Evolutionary conservation across 1,284 basidiomycete genomes (phyloP).

Genomic region (Fomitopsis palustris): DNA sequence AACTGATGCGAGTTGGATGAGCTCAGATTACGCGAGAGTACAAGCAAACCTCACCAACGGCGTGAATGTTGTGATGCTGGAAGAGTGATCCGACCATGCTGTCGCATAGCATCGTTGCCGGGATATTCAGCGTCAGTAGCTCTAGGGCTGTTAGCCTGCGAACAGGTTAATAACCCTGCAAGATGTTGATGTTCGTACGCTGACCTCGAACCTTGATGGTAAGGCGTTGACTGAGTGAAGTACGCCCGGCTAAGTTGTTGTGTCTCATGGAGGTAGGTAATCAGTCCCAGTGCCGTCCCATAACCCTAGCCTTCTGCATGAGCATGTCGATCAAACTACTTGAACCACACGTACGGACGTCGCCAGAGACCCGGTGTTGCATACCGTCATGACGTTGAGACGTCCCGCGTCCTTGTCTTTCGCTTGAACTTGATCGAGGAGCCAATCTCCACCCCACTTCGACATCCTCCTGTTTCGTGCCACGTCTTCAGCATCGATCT

Average conservation of each 20-base stretch:
- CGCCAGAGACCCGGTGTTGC: conserved; percentile 91
- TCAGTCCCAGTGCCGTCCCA: conserved; percentile 90
- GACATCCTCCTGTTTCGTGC: conserved; percentile 82
- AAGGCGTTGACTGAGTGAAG: conserved; percentile 90
- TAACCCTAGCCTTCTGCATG: conserved; percentile 60
- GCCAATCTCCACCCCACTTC: conserved; percentile 81
- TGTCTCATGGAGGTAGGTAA: conserved; percentile 81
- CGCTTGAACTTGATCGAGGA: conserved; percentile 52
- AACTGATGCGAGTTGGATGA: conserved; percentile 32
- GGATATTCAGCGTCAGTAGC: conserved; percentile 76
- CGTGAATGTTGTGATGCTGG: conserved; percentile 83
- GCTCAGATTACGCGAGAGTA: neutral
- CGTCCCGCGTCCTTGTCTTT: conserved; percentile 44
- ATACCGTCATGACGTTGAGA: conserved; percentile 88
- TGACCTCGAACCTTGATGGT: conserved; percentile 85
- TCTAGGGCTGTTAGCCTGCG: conserved; percentile 84
- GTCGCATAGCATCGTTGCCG: conserved; percentile 92
- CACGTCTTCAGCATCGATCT: conserved; percentile 81
- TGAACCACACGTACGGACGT: conserved; percentile 66
- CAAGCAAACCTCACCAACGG: conserved; percentile 58
- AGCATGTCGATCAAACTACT: neutral
- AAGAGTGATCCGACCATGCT: conserved; percentile 93
- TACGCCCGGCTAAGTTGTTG: conserved; percentile 77
- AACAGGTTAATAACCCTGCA: neutral
- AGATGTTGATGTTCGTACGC: conserved; percentile 1